Evolutionary conservation across 352 stramenopile genomes (phyloP).

Genomic region (Pythium myriotylum): DNA sequence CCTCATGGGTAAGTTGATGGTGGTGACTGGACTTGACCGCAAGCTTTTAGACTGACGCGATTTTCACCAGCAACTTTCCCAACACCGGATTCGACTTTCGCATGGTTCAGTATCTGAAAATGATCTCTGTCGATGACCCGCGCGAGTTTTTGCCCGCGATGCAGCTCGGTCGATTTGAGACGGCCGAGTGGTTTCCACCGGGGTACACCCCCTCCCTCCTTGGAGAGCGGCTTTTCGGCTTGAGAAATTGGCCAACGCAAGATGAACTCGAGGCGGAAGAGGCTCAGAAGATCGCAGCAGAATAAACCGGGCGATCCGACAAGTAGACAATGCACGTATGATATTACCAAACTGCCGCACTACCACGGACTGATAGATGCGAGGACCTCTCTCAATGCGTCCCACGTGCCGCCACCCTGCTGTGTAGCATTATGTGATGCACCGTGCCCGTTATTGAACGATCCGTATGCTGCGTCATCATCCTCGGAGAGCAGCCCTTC

Average conservation of each 20-base stretch:
- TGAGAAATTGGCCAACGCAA: constrained; percentile 37
- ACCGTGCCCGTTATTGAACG: constrained; percentile 33
- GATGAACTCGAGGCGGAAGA: constrained; percentile 18
- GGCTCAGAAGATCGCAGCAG: background rate
- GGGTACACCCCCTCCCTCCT: constrained; percentile 39
- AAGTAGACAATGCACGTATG: too few species aligned
- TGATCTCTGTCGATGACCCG: constrained; percentile 44
- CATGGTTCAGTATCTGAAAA: constrained; percentile 63
- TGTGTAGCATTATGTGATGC: constrained; percentile 13
- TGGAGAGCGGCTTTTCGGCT: constrained; percentile 38
- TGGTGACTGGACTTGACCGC: background rate
- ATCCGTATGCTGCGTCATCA: constrained; percentile 70
- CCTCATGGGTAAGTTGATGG: constrained; percentile 33
- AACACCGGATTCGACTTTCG: constrained; percentile 50
- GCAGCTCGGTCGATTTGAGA: constrained; percentile 39
- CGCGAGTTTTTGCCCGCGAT: constrained; percentile 43
- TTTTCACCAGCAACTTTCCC: constrained; percentile 40
- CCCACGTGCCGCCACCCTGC: constrained; percentile 41
- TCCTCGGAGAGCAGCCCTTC: constrained; percentile 71
- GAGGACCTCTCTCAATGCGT: constrained; percentile 52
- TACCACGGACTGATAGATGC: constrained; percentile 80
- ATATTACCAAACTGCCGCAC: background rate
- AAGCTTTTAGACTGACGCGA: background rate
- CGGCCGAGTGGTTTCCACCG: constrained; percentile 38
- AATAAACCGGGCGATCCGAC: background rate